Conservation (phyloP, 805 yeast genomes). For the Zygosaccharomyces lentus region DNA sequence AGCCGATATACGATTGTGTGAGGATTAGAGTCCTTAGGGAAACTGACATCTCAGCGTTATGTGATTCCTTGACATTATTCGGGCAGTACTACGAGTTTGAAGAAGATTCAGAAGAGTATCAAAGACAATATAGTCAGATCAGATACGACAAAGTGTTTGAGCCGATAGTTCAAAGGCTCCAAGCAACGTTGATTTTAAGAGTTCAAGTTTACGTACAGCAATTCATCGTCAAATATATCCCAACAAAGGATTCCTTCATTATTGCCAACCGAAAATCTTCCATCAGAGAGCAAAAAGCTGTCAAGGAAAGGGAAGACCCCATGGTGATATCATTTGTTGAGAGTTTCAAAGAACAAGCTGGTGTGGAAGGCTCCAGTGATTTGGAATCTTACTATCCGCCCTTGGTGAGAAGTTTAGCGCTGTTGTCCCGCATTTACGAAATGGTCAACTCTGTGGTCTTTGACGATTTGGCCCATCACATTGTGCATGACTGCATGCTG, state of each 20-base stretch:
- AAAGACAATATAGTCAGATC: slow-evolving; percentile 30
- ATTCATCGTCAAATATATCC: slow-evolving; percentile 60
- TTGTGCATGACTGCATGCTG: slow-evolving; percentile 70
- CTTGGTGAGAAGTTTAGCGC: slow-evolving; percentile 57
- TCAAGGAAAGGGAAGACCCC: slow-evolving; percentile 14
- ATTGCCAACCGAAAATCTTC: slow-evolving; percentile 44
- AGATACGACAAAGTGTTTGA: slow-evolving; percentile 58
- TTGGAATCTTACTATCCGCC: slow-evolving; percentile 57
- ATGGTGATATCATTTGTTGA: slow-evolving; percentile 14
- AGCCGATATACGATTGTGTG: slow-evolving; percentile 70
- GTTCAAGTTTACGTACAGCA: slow-evolving; percentile 70
- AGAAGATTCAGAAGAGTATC: slow-evolving; percentile 37
- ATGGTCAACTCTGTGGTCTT: slow-evolving; percentile 72
- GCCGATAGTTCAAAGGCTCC: slow-evolving; percentile 72
- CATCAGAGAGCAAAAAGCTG: slow-evolving; percentile 4
- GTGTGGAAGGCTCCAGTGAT: not conserved
- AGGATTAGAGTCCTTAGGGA: slow-evolving; percentile 69
- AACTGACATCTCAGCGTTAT: slow-evolving; percentile 57
- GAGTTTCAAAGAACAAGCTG: slow-evolving; percentile 5
- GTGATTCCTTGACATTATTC: slow-evolving; percentile 69
- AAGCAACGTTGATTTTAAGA: slow-evolving; percentile 73
- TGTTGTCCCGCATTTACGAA: slow-evolving; percentile 75
- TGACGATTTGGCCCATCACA: slow-evolving; percentile 83
- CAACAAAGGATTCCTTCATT: slow-evolving; percentile 63
- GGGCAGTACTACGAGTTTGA: slow-evolving; percentile 66